Base-by-base conservation (phyloP, 257 asterid genomes). In the Scutellaria minor region DNA sequence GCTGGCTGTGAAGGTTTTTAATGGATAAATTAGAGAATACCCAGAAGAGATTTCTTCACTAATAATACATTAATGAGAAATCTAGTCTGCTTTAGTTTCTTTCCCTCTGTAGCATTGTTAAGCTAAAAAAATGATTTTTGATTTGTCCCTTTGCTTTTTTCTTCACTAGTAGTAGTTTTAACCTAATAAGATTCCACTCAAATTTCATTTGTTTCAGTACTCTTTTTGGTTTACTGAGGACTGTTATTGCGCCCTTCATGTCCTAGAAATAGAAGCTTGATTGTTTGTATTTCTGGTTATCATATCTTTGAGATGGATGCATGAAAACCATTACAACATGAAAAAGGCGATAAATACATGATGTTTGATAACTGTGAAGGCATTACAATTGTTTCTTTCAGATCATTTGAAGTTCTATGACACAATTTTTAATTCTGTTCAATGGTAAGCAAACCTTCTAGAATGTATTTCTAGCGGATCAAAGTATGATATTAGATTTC, bases 191-290 rank as follows among this genome's bases (percentile, higher is more conserved):
- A 39, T 69, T 58, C 14, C 56, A 69, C 56, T 56, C 66, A 18
- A 63, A 27, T 54, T 64, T 71, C 57, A 7, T 54, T 68, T 69
- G 70, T 40, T 47, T 66, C n/a, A 11, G 52, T 67, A 50, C 72
- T 31, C 44, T 0, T 51, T 62, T 76, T 27, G 27, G 67, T 54
- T 7, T 44, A 45, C 52, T 14, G 14, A 2, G 51, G 56, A 52
- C 4, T 50, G 63, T 62, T 74, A 24, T 9, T 45, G 53, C 15
- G 54, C 68, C 27, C 64, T 53, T 54, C 53, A 6, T 53, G 11
- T 41, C 53, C 4, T 54, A 24, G 27, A 24, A 24, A 24, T 24
- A 24, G 27, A 24, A 24, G 27, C 27, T 24, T 24, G 27, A 24
- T 24, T 24, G 27, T 24, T 24, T 1, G 2, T 24, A 24, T 24